Evolutionary conservation across 192 early-diverging fungal genomes (phyloP).

Genomic region (Gryganskiella cystojenkinii): DNA sequence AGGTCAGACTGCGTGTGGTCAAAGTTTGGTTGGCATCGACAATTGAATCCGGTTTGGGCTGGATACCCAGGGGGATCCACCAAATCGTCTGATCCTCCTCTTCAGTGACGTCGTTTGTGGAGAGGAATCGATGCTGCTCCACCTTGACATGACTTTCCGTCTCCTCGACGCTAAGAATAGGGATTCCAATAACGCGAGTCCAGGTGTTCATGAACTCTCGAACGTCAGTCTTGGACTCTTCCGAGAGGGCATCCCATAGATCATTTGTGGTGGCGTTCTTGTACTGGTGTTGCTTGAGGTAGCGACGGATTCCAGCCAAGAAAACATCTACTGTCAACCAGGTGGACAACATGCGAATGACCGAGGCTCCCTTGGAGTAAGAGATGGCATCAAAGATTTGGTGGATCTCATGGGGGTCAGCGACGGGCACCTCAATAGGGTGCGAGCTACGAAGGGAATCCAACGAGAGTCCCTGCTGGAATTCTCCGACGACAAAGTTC

Average conservation of each 20-base stretch:
- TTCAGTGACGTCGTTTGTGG: slow-evolving; percentile 65
- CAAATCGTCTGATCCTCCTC: slow-evolving; percentile 76
- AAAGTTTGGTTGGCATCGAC: slow-evolving; percentile 26
- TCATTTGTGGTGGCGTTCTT: slow-evolving; percentile 73
- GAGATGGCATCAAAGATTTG: slow-evolving; percentile 88
- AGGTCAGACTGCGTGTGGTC: slow-evolving; percentile 56
- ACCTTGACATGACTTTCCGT: slow-evolving; percentile 61
- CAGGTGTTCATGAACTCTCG: slow-evolving; percentile 74
- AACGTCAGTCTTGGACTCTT: slow-evolving; percentile 68
- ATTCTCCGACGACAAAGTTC: slow-evolving; percentile 71
- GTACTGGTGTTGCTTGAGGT: slow-evolving; percentile 72
- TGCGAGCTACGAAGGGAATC: slow-evolving; percentile 82
- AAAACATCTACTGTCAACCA: slow-evolving; percentile 58
- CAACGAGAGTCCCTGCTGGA: slow-evolving; percentile 67
- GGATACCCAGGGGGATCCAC: slow-evolving; percentile 82
- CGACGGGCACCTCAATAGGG: slow-evolving; percentile 80
- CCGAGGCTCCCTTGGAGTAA: slow-evolving; percentile 82
- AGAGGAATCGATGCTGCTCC: slow-evolving; percentile 75
- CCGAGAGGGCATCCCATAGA: slow-evolving; percentile 73
- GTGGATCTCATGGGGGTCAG: slow-evolving; percentile 70
- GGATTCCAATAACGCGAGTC: slow-evolving; percentile 76
- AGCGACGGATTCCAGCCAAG: slow-evolving; percentile 57
- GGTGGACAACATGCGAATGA: slow-evolving; percentile 81
- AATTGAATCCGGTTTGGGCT: slow-evolving; percentile 56
- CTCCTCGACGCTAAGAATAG: slow-evolving; percentile 68